Percentiles rank a stretch among this genome's conserved stretches.
phyloP scores from a whole-genome alignment of 331 rosid species.

The Saraca asoca region DNA sequence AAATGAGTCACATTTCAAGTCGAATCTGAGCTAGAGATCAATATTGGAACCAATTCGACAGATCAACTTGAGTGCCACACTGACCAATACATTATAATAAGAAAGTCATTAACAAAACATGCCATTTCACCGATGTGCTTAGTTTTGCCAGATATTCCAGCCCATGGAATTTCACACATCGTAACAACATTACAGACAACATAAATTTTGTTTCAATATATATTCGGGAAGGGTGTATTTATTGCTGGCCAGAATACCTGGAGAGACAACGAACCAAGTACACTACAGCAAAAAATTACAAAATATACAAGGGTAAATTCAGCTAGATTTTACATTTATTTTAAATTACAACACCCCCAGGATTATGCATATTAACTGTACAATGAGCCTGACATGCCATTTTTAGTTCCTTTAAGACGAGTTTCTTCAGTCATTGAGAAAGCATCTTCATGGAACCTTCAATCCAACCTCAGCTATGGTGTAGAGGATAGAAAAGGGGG shows the following conservation, averaged over 20 bases:
- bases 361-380: constrained; percentile 5
- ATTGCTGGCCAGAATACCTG: constrained; percentile 28
- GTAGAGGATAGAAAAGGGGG: constrained; percentile 33
- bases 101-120: too few relatives aligned
- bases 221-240: constrained; percentile 25
- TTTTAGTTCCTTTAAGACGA: constrained; percentile 16
- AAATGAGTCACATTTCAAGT: too few relatives aligned
- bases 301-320: constrained; percentile 35
- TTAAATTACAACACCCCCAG: too few relatives aligned
- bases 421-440: constrained; percentile 21
- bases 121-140: too few relatives aligned
- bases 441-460: constrained; percentile 51
- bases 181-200: background rate
- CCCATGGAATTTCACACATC: background rate
- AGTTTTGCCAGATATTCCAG: too few relatives aligned
- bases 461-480: constrained; percentile 48
- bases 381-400: constrained; percentile 47
- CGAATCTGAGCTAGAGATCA: too few relatives aligned
- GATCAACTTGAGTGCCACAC: too few relatives aligned
- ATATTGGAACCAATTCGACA: too few relatives aligned
- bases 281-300: constrained; percentile 31
- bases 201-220: background rate
- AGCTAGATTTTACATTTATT: background rate
- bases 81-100: too few relatives aligned
- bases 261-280: constrained; percentile 15